A percentile compares a stretch with the other conserved stretches of the same genome.
Conservation (phyloP, 306 rosid species). For the Ceratonia siliqua region DNA sequence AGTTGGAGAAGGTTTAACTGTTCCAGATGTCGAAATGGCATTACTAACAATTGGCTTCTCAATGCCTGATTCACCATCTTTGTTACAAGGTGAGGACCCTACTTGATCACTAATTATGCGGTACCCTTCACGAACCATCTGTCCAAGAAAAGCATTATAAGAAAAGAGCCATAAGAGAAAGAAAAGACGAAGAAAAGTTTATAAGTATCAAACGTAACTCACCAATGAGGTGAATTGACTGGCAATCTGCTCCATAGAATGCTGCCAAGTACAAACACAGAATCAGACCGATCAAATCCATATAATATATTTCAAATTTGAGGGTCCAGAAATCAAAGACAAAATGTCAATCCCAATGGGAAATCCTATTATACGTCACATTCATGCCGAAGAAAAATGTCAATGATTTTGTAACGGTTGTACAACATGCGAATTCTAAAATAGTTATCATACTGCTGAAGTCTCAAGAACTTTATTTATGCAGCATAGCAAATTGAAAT, state of each 20-base stretch:
- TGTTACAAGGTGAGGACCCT: not conserved
- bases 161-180: not conserved
- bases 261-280: constrained; percentile 29
- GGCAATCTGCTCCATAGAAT: constrained; percentile 27
- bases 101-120: constrained; percentile 24
- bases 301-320: not conserved
- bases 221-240: constrained; percentile 44
- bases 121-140: constrained; percentile 49
- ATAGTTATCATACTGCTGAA: not conserved
- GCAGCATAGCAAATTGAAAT: not conserved
- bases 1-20: constrained; percentile 4
- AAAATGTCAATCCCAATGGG: not conserved
- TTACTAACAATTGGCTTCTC: not conserved
- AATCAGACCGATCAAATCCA: constrained; percentile 10
- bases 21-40: constrained; percentile 4
- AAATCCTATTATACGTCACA: not conserved
- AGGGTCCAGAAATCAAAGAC: not conserved
- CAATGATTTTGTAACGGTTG: not conserved
- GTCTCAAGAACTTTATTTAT: not conserved
- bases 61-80: constrained; percentile 4
- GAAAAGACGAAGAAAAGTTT: not conserved
- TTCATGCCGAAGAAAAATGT: not conserved
- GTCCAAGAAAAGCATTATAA: constrained; percentile 3
- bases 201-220: not conserved
- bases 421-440: not conserved